A percentile compares a stretch with the other conserved stretches of the same genome.
Evolutionary conservation across 768 basidiomycete species (phyloP).

Genomic region (Amanita molliuscula): DNA sequence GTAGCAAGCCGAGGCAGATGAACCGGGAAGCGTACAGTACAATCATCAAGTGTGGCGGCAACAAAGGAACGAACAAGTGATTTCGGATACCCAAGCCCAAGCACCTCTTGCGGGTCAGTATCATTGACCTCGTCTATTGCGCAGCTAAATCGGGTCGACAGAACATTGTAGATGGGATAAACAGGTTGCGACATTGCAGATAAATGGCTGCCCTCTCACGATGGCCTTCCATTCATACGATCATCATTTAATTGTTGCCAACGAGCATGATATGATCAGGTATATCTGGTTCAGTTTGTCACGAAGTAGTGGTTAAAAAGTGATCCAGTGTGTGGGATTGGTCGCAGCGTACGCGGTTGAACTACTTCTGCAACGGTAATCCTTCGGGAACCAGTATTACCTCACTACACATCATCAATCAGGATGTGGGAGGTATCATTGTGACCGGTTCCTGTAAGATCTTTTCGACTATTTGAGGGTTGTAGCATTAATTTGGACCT

Average conservation of each 20-base stretch:
- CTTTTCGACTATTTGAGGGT: not conserved
- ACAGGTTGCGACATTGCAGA: conserved; percentile 54
- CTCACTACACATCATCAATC: conserved; percentile 86
- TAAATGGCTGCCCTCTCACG: conserved; percentile 51
- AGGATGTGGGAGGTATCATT: conserved; percentile 88
- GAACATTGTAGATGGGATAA: conserved; percentile 65
- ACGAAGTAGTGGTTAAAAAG: conserved; percentile 1
- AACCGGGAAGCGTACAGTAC: conserved; percentile 88
- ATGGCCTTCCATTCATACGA: conserved; percentile 92
- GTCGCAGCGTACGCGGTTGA: conserved; percentile 69
- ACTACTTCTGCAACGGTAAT: conserved; percentile 86
- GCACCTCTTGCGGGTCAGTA: conserved; percentile 63
- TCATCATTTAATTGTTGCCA: conserved; percentile 75
- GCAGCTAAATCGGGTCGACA: conserved; percentile 16
- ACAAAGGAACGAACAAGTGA: conserved; percentile 76
- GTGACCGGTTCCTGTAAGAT: conserved; percentile 74
- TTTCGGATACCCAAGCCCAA: conserved; percentile 58
- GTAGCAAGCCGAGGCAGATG: conserved; percentile 90
- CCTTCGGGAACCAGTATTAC: conserved; percentile 76
- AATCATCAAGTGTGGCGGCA: conserved; percentile 96
- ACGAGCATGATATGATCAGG: conserved; percentile 83
- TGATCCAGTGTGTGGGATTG: conserved; percentile 83
- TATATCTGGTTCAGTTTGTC: conserved; percentile 20
- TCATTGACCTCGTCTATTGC: not conserved
- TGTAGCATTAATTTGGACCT: not conserved